Evolutionary conservation across 345 rosid species (phyloP), one percentile per base, ranked within the genome.

Genomic region (Dovyalis caffra): DNA sequence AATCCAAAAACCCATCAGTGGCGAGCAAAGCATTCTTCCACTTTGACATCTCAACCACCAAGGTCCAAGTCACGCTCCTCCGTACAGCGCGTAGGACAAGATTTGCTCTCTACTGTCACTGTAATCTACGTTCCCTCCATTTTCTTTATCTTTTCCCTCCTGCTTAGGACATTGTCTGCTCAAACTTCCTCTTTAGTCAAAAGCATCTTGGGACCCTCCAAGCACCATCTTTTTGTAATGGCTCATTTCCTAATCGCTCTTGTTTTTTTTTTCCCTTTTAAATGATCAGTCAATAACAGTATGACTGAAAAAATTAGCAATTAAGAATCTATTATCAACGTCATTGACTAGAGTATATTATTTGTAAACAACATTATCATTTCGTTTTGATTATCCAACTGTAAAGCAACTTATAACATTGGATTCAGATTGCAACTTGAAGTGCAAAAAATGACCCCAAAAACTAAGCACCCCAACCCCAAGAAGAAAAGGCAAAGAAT

Each of bases 191-290:
- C 74, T 74, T 77, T 81, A 75, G 86, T 84, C 87, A 86, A 87
- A 77, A 79, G 84, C 74, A 56, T 80, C 16, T 72, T 64, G 86
- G 90, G 88, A 71, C 87, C 90, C 85, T 29, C 84, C 80, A 38
- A 8, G 61, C 68, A 16, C 53, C 62, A 38, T 49, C n/a, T 67
- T 63, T 73, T 23, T 74, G 26, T 23, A 11, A 63, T 62, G 76
- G 74, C 66, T 68, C 63, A 40, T 77, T 62, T 74, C 23, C 72
- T 45, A 68, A 66, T 77, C 70, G 25, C 73, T n/a, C n/a, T n/a
- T n/a, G n/a, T n/a, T n/a, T n/a, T n/a, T n/a, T n/a, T n/a, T n/a
- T n/a, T n/a, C n/a, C n/a, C n/a, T n/a, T n/a, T n/a, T n/a, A n/a
- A 51, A 21, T 8, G 28, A 56, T 56, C 61, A 23, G 28, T 10